Conservation (phyloP, 805 yeast genomes). For the Starmerella stigmatis region DNA sequence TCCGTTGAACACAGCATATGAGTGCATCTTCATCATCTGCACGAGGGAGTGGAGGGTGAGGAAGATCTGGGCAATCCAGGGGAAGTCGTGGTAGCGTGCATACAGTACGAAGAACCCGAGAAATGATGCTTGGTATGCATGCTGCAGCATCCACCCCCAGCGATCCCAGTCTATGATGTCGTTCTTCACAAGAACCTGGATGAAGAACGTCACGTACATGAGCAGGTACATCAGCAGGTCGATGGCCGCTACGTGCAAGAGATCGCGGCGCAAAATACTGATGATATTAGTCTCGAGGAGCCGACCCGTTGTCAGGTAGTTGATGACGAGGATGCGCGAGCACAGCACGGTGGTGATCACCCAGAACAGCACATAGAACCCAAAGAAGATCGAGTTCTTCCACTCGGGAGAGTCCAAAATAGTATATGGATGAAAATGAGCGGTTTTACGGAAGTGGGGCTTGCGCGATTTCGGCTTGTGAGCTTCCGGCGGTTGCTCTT, state of each 20-base stretch:
- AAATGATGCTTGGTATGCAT: slow-evolving; percentile 45
- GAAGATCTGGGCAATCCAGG: slow-evolving; percentile 89
- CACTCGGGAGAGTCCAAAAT: slow-evolving; percentile 28
- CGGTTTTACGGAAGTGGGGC: slow-evolving; percentile 22
- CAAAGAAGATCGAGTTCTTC: slow-evolving; percentile 43
- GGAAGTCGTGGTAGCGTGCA: slow-evolving; percentile 48
- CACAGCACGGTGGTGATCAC: slow-evolving; percentile 23
- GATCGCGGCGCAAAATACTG: slow-evolving; percentile 46
- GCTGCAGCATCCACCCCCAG: slow-evolving; percentile 55
- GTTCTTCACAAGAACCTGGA: slow-evolving; percentile 47
- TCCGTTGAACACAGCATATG: slow-evolving; percentile 86
- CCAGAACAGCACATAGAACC: slow-evolving; percentile 58
- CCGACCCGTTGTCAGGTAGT: slow-evolving; percentile 39
- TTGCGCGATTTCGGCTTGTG: no score
- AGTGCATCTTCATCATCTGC: slow-evolving; percentile 88
- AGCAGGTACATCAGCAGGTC: slow-evolving; percentile 67
- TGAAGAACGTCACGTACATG: slow-evolving; percentile 47
- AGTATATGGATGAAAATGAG: slow-evolving; percentile 22
- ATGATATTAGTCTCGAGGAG: slow-evolving; percentile 46
- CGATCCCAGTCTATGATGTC: slow-evolving; percentile 48
- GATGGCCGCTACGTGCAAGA: slow-evolving; percentile 57
- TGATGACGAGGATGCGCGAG: slow-evolving; percentile 42
- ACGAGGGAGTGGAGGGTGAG: slow-evolving; percentile 76
- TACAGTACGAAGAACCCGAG: slow-evolving; percentile 44
- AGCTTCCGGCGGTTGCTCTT: no score